These are phyloP conservation scores for Monoraphidium neglectum DNA, from an alignment of 139 green algal species.

Conservation along the genomic window DNA sequence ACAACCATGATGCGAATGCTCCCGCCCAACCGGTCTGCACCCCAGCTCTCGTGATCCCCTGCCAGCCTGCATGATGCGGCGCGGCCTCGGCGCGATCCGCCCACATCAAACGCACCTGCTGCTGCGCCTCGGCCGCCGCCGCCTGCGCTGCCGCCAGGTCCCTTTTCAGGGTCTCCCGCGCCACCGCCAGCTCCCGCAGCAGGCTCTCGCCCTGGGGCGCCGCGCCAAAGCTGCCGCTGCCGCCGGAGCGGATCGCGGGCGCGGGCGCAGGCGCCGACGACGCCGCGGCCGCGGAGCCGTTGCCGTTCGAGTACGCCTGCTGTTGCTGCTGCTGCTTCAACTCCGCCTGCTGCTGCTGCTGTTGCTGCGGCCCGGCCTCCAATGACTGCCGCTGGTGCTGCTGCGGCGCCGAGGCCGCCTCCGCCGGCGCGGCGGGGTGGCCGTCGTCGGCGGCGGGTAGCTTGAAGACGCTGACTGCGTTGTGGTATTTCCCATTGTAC, in stretches of 20 bases:
- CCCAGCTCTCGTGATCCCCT: no score
- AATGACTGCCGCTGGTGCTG: not conserved
- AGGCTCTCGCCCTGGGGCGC: not conserved
- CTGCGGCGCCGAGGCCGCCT: not conserved
- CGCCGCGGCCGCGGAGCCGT: not conserved
- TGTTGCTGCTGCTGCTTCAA: conserved; percentile 10
- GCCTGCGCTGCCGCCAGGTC: conserved; percentile 40
- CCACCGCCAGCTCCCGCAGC: conserved; percentile 25
- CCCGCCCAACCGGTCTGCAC: no score
- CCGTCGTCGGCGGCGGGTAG: not conserved
- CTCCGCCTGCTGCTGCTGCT: not conserved
- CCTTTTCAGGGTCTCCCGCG: conserved; percentile 15
- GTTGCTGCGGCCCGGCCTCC: not conserved
- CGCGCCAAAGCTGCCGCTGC: not conserved
- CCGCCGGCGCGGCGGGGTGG: not conserved
- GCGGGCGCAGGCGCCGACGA: not conserved
- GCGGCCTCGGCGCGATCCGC: no score
- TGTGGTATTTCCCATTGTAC: conserved; percentile 83
- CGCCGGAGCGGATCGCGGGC: not conserved
- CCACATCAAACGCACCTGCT: no score
- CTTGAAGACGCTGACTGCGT: conserved; percentile 42
- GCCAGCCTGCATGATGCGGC: no score
- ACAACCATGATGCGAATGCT: no score
- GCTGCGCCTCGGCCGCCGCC: conserved; percentile 31
- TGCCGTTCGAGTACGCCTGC: not conserved